Evolutionary conservation across 2,329 filamentous ascomycete species (phyloP), one percentile per base, ranked within the genome.

Genomic region (Epicoccum nigrum): DNA sequence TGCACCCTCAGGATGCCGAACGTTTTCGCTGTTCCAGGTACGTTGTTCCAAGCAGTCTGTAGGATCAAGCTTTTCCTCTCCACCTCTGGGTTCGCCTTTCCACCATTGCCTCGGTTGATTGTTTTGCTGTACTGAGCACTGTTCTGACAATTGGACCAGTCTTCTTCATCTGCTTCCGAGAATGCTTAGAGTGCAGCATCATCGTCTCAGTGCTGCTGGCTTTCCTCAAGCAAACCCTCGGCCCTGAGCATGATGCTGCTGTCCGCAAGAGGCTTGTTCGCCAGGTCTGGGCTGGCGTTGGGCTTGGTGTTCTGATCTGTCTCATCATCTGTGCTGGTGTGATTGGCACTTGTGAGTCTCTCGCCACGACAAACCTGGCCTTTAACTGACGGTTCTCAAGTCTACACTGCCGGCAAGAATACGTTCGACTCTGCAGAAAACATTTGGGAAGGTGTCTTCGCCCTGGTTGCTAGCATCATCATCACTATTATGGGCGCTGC

Each of bases 151-250:
- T 4, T 16, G 31, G 20, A n/a, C 50, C 41, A 80, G 84, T 96
- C 47, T 96, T 96, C 78, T 92, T 96, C 77, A 89, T 96, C 71
- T 86, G 90, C 75, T 94, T 96, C 71, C 86, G 92, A 68, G 92
- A 96, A 76, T 85, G 86, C 33, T 78, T 96, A 39, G 91, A 96
- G 78, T 89, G 88, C 1, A 86, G 83, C 65, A 91, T 96, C 67
- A 89, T 96, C 63, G 85, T 95, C 56, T 93, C 91, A 0, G 88
- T 96, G n/a, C 79, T 96, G 27, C 82, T 96, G 32, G 85, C 90
- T 17, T 95, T 94, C 70, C 77, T 95, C 51, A 94, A 93, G 73
- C 89, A 94, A 71, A 89, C 87, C 3, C 81, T 95, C 30, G 84
- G 84, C 0, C 83, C 86, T 8, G 79, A 85, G 47, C 75, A 81